These are phyloP conservation scores for Plasmodium blacklocki DNA, from an alignment of 169 alveolate species.

Conservation along the genomic window DNA sequence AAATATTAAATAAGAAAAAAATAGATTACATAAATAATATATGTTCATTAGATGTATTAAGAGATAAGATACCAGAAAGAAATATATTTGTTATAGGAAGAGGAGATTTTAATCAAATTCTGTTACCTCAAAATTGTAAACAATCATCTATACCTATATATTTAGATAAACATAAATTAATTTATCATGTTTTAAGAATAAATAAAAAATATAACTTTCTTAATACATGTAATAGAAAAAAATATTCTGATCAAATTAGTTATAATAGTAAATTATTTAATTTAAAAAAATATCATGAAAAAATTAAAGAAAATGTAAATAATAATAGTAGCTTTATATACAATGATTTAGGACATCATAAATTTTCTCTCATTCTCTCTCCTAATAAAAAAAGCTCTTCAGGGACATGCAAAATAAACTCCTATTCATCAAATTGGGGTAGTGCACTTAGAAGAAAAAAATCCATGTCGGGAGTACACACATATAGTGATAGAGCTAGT, in stretches of 20 bases:
- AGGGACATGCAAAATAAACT: not conserved
- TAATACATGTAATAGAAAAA: constrained; percentile 32
- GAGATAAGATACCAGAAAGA: constrained; percentile 54
- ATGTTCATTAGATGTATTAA: constrained; percentile 42
- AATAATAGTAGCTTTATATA: constrained; percentile 29
- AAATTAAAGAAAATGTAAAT: constrained; percentile 14
- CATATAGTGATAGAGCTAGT: constrained; percentile 26
- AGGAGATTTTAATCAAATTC: constrained; percentile 17
- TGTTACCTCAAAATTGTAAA: constrained; percentile 42
- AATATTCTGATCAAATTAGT: constrained; percentile 50
- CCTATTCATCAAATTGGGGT: not conserved
- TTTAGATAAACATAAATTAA: constrained; percentile 42
- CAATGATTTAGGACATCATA: constrained; percentile 16
- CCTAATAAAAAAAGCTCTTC: not conserved
- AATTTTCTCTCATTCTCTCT: constrained; percentile 6
- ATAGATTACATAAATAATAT: constrained; percentile 48
- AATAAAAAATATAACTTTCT: constrained; percentile 60
- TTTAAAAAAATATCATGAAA: constrained; percentile 48
- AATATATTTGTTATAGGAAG: constrained; percentile 54
- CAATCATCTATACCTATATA: constrained; percentile 25
- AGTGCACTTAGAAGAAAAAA: not conserved
- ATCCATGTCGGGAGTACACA: constrained; percentile 12
- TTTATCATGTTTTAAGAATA: constrained; percentile 25
- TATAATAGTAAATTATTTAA: constrained; percentile 28
- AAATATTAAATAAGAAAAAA: constrained; percentile 61